phyloP scores from a whole-genome alignment of 2,329 filamentous ascomycete genomes.

The Tolypocladium ophioglossoides region DNA sequence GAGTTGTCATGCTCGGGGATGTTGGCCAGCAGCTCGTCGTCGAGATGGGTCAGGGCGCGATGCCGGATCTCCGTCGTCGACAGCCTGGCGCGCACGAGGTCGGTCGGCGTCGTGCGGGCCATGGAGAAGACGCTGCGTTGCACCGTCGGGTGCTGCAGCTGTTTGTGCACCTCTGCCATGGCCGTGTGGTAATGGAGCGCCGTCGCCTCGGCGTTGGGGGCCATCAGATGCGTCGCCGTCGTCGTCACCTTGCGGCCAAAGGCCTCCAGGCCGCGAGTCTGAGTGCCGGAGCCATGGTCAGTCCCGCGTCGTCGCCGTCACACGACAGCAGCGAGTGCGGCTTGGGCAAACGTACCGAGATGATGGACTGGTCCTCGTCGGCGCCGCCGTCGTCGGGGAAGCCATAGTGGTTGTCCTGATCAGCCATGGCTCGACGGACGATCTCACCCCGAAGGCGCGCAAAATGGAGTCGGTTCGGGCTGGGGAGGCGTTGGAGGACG shows the following conservation, averaged over 20 bases:
- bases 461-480: not conserved
- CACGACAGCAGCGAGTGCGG: not conserved
- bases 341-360: conserved; percentile 19
- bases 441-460: not conserved
- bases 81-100: conserved; percentile 84
- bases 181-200: conserved; percentile 71
- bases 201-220: conserved; percentile 42
- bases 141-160: conserved; percentile 71
- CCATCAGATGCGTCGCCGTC: conserved; percentile 84
- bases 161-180: conserved; percentile 80
- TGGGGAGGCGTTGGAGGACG: not conserved
- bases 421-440: conserved; percentile 24
- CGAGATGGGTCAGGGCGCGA: conserved; percentile 75
- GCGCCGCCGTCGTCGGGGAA: conserved; percentile 33
- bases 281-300: conserved; percentile 4
- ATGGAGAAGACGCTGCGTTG: conserved; percentile 89
- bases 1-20: conserved; percentile 78
- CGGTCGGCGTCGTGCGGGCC: conserved; percentile 82
- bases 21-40: conserved; percentile 81
- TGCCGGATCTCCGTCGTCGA: conserved; percentile 90
- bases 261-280: conserved; percentile 83
- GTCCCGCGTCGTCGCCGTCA: not conserved
- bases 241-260: conserved; percentile 93
- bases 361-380: conserved; percentile 38
- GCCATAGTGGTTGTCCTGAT: conserved; percentile 32